Base-by-base conservation (phyloP, 768 basidiomycete species). In the Gloeophyllum trabeum region DNA sequence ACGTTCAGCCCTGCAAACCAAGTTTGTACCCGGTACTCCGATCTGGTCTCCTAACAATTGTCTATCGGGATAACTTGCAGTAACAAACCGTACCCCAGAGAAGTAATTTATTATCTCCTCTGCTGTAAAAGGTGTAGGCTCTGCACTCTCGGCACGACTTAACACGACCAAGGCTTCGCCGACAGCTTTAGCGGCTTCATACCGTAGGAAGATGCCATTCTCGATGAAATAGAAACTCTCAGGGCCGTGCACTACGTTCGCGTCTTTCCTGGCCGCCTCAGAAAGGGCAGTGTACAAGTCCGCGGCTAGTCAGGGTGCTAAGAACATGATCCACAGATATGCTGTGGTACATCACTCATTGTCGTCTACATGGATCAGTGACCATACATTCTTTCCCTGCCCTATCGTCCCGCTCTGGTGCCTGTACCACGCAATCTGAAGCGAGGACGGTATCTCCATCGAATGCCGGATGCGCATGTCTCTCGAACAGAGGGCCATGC, bases 341-440 rank as follows among this genome's bases (percentile, higher is more conserved):
- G n/a, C n/a, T n/a, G 20, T 19, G n/a, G n/a, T n/a, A n/a, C n/a
- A 10, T 7, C n/a, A 43, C 64, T 40, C 43, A 75, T 75, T 58
- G 25, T 79, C 76, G 35, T 68, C 58, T 40, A 78, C 65, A 45
- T 77, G 66, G 18, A 80, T 70, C 45, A 75, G 61, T 0, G 70
- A 66, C 79, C 77, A 83, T 4, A 75, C 35, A 41, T 80, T 76
- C 50, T 64, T 58, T 1, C 81, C 80, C 32, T 64, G 50, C 0
- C 79, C 78, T 3, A 81, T 60, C 49, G 75, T 59, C n/a, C n/a
- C n/a, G n/a, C n/a, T n/a, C n/a, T n/a, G n/a, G n/a, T 65, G 28
- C 79, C 64, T 46, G 51, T 58, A 32, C 79, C 49, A 19, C 67
- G 52, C 0, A 66, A 67, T 12, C 57, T 55, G 43, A 80, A 66